Evolutionary conservation across 2,329 filamentous ascomycete genomes (phyloP), one percentile per base, ranked within the genome.

Genomic region (Pseudogymnoascus sp.): DNA sequence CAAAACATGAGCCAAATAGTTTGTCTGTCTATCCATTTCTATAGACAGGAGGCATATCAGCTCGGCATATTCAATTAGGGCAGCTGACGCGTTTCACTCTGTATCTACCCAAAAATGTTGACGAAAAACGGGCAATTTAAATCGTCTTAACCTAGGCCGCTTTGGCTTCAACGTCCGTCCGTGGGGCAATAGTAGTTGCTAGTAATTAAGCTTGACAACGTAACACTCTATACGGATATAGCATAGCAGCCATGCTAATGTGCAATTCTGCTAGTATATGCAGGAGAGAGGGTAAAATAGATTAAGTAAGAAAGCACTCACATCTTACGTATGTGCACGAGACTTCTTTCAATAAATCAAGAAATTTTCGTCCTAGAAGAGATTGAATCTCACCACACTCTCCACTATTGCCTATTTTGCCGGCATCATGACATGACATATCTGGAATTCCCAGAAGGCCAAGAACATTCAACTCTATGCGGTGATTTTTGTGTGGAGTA

Each of bases 201-300:
- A 33, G 16, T 16, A 18, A 55, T 33, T 55, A 18, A 55, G 25
- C 28, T 55, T 55, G 49, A 18, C 25, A 55, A 18, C 25, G 5
- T 31, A 31, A 31, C 28, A 31, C 8, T 31, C 8, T 31, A 31
- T 31, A 31, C 28, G 28, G 2, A 31, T 31, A 31, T 31, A 11
- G 7, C 28, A 31, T 31, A 31, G 28, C 7, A 33, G 49, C 25
- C 25, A 16, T 12, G 12, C 49, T 55, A 33, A 55, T 55, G 49
- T 55, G 49, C 49, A 55, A 55, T 55, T 55, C 25, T 55, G 11
- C 49, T 33, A 33, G 49, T 55, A 55, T 33, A 55, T 55, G 49
- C 49, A 55, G 49, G 49, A 55, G 16, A 28, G 25, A 18, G 25
- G 28, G 49, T 21, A 33, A 55, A 33, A 33, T 55, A 33, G 25